Evolutionary conservation across 2,329 filamentous ascomycete species (phyloP), one percentile per base, ranked within the genome.

Genomic region (Aspergillus calidoustus): DNA sequence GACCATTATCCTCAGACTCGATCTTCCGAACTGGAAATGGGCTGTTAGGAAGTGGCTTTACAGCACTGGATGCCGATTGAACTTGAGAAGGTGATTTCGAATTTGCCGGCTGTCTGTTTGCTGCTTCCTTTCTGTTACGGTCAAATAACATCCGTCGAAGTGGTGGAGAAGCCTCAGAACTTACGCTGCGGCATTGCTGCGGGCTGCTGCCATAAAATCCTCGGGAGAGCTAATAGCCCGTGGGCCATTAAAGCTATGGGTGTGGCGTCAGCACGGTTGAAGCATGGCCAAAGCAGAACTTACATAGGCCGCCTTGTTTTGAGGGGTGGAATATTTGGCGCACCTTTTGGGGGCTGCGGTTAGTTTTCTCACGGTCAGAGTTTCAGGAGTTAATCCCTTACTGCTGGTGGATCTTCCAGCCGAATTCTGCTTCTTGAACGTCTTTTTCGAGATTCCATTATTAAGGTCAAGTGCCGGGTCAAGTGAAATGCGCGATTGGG

Each of bases 391-490:
- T 25, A 58, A 61, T 54, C 19, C 46, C 52, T 60, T 59, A 47
- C 47, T 54, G n/a, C 30, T 30, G 11, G 52, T 31, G 22, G 7
- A 19, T 61, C 22, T 64, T n/a, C n/a, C 38, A 23, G 28, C 17
- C 31, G 15, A n/a, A 48, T 53, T 44, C 22, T 56, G 50, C 28
- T 15, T 31, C 8, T 53, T 48, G 19, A 30, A 8, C 17, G 17
- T 28, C 11, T 56, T 60, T 17, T 44, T 53, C 7, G 8, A 17
- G 28, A 17, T 25, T 34, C 17, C 7, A 25, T 64, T 63, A n/a
- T 63, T 65, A 7, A n/a, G 53, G 38, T 69, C 64, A 22, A 72
- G 60, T 22, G 69, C 68, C 23, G 69, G 67, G 57, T 71, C 66
- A 23, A 57, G 58, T 30, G 56, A 47, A 50, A 30, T 61, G 41